Conservation (phyloP, 2,329 filamentous ascomycete species). For the Elsinoe ampelina region DNA sequence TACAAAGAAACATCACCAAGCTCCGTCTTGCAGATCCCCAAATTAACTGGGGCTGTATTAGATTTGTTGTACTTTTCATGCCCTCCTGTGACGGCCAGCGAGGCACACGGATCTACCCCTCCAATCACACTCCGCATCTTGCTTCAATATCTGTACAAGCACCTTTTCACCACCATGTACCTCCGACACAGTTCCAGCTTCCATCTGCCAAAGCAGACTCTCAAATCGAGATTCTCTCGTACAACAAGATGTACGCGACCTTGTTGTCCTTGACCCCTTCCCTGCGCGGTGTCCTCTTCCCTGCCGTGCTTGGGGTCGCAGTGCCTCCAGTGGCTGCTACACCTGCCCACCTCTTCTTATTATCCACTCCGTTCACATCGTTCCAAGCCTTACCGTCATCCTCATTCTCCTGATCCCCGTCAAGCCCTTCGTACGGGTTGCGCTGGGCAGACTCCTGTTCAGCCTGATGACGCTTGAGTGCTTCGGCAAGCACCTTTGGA, state of each 20-base stretch:
- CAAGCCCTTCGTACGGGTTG: constrained; percentile 65
- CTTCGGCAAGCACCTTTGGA: constrained; percentile 56
- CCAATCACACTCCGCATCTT: not conserved
- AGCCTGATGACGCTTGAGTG: constrained; percentile 55
- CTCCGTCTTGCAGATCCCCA: not conserved
- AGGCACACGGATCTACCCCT: not conserved
- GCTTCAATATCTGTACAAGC: not conserved
- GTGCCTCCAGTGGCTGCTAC: constrained; percentile 45
- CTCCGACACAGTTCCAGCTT: no score
- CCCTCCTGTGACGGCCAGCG: not conserved
- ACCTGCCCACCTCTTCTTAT: constrained; percentile 50
- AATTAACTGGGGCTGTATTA: not conserved
- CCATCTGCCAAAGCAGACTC: not conserved
- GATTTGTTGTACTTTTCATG: not conserved
- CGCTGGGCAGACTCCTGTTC: constrained; percentile 36
- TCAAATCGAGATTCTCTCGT: constrained; percentile 56
- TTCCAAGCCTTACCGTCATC: constrained; percentile 65
- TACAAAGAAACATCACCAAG: not conserved
- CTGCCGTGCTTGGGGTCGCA: constrained; percentile 43
- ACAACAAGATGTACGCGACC: constrained; percentile 94
- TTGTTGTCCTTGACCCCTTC: constrained; percentile 74
- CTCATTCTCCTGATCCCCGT: constrained; percentile 57
- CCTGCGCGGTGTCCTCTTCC: constrained; percentile 42
- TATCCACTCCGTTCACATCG: constrained; percentile 59
- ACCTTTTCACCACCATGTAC: not conserved